Evolutionary conservation across 305 asterid species (phyloP), one percentile per base, ranked within the genome.

Genomic region (Fraxinus platypoda): DNA sequence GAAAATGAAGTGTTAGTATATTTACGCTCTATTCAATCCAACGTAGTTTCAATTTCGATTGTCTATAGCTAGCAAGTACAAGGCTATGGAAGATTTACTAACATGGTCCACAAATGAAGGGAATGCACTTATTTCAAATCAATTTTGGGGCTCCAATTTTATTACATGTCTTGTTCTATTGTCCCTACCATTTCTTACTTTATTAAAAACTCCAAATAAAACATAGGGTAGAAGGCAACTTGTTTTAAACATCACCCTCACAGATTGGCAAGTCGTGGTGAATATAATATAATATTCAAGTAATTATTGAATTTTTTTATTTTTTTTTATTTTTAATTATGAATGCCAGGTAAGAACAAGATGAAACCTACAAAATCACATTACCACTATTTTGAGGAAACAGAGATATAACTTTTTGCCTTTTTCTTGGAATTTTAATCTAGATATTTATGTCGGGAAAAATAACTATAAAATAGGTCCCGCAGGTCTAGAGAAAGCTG

Each of bases 121-220:
- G 35, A 21, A 19, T 62, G 30, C 30, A 5, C 66, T 17, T 21
- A 57, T 57, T 57, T 57, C 66, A 4, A 54, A n/a, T 6, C 1
- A 0, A 59, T 6, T 59, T 19, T 62, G 74, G 37, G 73, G 57
- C 35, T 79, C 25, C 57, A 33, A 12, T 23, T 73, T 35, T 21
- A 19, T 80, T 73, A 49, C 35, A 2, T 21, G 52, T 74, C 74
- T 38, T 52, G 33, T 59, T 81, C 80, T 74, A 34, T 54, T 46
- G 75, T 75, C 84, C 80, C 84, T 37, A 25, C 46, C 23, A 23
- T 74, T 68, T 81, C 6, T 54, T 57, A 30, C 30, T 62, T 37
- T 25, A 23, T 71, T 15, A 5, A 52, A 37, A 66, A 75, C 49
- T 49, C 75, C 73, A 81, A 81, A 81, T 15, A 26, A 66, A 12